These are phyloP conservation scores for Dipteronia dyeriana DNA, from an alignment of 345 rosid species.

Conservation along the genomic window DNA sequence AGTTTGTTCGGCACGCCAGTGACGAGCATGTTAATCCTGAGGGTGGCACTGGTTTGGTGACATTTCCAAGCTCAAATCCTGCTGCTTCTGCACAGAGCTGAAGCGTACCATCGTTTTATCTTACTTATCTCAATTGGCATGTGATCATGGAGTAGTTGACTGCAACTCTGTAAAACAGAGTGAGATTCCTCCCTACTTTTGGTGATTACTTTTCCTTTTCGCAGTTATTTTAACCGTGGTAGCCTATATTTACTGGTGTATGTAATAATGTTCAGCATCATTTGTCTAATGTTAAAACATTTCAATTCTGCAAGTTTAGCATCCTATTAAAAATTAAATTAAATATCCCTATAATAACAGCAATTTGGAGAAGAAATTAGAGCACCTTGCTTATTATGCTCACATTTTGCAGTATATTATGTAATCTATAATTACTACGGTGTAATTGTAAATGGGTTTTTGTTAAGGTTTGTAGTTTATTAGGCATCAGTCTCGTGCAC, in stretches of 20 bases:
- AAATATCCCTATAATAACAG: neutral
- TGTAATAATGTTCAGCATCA: constrained; percentile 25
- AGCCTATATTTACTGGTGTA: constrained; percentile 28
- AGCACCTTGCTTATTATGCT: neutral
- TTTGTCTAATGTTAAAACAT: constrained; percentile 22
- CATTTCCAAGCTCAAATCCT: constrained; percentile 50
- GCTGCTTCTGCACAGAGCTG: constrained; percentile 88
- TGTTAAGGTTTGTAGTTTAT: no score
- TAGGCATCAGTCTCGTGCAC: no score
- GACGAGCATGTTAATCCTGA: constrained; percentile 63
- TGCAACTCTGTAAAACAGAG: constrained; percentile 4
- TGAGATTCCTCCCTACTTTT: constrained; percentile 14
- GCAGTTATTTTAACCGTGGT: constrained; percentile 14
- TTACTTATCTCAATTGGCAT: constrained; percentile 6
- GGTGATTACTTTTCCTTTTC: constrained; percentile 7
- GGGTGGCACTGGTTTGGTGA: constrained; percentile 44
- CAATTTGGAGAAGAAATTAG: neutral
- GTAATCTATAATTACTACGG: no score
- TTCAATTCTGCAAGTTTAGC: neutral
- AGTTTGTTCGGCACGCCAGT: constrained; percentile 85
- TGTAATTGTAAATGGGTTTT: no score
- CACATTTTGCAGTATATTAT: neutral
- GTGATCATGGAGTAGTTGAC: constrained; percentile 12
- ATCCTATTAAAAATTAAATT: neutral
- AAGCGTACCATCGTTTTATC: constrained; percentile 15